A percentile compares a stretch with the other conserved stretches of the same genome.
Conservation (phyloP, 2,329 filamentous ascomycete genomes). For the Fusarium penzigii region DNA sequence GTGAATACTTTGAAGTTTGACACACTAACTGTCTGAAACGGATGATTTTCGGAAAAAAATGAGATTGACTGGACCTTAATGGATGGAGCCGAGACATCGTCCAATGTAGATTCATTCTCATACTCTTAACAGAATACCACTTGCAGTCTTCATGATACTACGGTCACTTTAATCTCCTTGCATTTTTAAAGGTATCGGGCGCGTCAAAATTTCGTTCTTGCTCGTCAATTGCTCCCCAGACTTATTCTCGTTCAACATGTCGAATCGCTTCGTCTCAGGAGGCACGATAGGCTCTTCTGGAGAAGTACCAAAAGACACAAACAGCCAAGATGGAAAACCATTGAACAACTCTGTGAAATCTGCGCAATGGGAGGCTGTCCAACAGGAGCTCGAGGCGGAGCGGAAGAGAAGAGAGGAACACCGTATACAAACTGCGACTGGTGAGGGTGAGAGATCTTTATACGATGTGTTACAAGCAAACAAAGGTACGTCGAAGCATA, state of each 20-base stretch:
- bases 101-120: no score
- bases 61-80: no score
- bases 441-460: constrained; percentile 58
- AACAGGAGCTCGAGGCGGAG: constrained; percentile 64
- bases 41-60: no score
- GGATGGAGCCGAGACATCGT: no score
- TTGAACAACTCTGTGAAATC: constrained; percentile 25
- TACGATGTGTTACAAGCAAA: constrained; percentile 80
- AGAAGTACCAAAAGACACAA: constrained; percentile 24
- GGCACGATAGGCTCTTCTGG: constrained; percentile 46
- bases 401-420: constrained; percentile 55
- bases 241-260: constrained; percentile 38
- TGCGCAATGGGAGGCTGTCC: constrained; percentile 64
- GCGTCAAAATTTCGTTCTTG: no score
- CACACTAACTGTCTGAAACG: no score
- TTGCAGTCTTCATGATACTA: no score
- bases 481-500: constrained; percentile 59
- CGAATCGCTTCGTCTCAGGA: constrained; percentile 57
- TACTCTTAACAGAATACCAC: no score
- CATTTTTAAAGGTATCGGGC: no score
- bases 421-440: constrained; percentile 43
- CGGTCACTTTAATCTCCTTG: no score
- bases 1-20: no score
- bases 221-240: no score
- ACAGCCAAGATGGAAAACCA: constrained; percentile 6